phyloP scores from a whole-genome alignment of 192 early-diverging fungal genomes.

The Backusella sp. region DNA sequence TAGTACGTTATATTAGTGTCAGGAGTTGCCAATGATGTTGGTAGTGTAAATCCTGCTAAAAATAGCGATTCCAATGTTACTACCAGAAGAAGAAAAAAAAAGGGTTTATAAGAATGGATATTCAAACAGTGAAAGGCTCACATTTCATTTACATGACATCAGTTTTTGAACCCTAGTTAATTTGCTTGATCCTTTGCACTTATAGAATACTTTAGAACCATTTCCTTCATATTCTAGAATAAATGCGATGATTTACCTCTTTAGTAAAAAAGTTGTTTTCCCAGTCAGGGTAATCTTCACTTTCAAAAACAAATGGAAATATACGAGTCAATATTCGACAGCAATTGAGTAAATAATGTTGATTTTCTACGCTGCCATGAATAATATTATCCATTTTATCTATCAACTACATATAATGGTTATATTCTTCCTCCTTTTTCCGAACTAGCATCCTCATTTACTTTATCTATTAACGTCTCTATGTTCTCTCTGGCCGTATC shows the following conservation, averaged over 20 bases:
- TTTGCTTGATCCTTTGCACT: background rate
- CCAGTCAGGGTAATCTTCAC: constrained; percentile 44
- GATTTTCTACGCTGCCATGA: constrained; percentile 12
- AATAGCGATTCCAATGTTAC: constrained; percentile 53
- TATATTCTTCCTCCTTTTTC: background rate
- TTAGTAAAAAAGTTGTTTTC: constrained; percentile 54
- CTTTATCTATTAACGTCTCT: constrained; percentile 72
- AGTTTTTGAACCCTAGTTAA: constrained; percentile 51
- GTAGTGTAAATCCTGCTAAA: constrained; percentile 69
- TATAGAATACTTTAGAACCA: background rate
- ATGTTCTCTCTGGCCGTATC: constrained; percentile 78
- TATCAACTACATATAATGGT: constrained; percentile 23
- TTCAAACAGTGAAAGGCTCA: background rate
- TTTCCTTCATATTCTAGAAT: background rate
- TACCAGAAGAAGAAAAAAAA: background rate
- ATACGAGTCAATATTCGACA: constrained; percentile 79
- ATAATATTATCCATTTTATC: constrained; percentile 41
- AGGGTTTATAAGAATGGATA: background rate
- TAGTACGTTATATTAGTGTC: constrained; percentile 53
- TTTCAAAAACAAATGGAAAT: constrained; percentile 84
- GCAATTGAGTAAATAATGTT: constrained; percentile 71
- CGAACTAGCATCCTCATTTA: constrained; percentile 18
- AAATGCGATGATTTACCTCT: background rate
- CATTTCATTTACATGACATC: constrained; percentile 35
- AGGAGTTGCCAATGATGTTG: constrained; percentile 41